Conservation (phyloP, 768 basidiomycete species). For the Arthromyces matolae region DNA sequence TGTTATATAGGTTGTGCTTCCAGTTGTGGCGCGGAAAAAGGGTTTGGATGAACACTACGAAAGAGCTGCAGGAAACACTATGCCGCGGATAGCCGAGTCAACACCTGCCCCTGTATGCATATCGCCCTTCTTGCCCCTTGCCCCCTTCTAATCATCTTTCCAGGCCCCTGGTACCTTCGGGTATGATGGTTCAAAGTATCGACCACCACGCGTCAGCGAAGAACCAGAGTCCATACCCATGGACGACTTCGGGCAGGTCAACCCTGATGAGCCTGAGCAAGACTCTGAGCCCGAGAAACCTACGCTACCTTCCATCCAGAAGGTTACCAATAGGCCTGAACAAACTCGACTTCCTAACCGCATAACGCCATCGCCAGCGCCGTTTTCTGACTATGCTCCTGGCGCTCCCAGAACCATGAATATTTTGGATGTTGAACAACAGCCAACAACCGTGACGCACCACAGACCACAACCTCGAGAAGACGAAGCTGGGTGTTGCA, state of each 20-base stretch:
- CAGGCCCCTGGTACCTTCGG: constrained; percentile 85
- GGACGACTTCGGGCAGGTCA: constrained; percentile 61
- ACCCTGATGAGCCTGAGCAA: constrained; percentile 15
- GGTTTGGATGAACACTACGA: constrained; percentile 71
- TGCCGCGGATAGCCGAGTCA: constrained; percentile 40
- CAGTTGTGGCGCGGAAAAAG: constrained; percentile 80
- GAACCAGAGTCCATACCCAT: constrained; percentile 46
- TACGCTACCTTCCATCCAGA: constrained; percentile 13
- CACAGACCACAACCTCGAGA: constrained; percentile 47
- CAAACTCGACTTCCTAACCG: constrained; percentile 27
- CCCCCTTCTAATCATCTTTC: background rate
- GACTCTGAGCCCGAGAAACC: constrained; percentile 21
- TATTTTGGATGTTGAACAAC: constrained; percentile 27
- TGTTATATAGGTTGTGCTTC: constrained; percentile 64
- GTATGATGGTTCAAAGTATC: constrained; percentile 70
- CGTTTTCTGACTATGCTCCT: constrained; percentile 61
- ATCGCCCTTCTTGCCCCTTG: constrained; percentile 2
- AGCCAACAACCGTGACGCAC: constrained; percentile 23
- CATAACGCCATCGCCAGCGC: constrained; percentile 51
- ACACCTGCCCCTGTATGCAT: constrained; percentile 56
- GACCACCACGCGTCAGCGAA: constrained; percentile 37
- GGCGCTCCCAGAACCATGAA: constrained; percentile 18
- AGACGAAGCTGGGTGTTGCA: constrained; percentile 65
- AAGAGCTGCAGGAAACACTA: constrained; percentile 64
- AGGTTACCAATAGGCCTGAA: constrained; percentile 21